Base-by-base conservation (phyloP, 1,139 yeast genomes). In the Zygosaccharomyces sapae region DNA sequence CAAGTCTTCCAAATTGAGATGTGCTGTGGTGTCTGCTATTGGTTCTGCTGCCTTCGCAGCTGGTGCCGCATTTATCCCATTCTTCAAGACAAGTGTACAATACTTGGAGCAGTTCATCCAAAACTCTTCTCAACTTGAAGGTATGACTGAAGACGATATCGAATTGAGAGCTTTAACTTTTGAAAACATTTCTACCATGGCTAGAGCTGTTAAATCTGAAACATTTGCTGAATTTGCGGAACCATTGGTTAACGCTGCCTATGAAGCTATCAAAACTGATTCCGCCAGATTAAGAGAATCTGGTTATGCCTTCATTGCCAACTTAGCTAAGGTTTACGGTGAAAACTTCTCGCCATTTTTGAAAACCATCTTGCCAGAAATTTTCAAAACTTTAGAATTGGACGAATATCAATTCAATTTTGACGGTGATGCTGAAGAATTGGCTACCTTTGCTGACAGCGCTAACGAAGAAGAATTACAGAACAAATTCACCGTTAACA, bases 31-130 rank as follows among this genome's bases (percentile, higher is more conserved):
- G 50, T 86, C 96, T 48, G 97, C 97, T 33, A 86, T 92, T 65
- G 97, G 97, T 48, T 89, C 97, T 34, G 88, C 96, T 52, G 98
- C 98, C 35, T 89, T 84, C 62, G 95, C 98, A 47, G 82, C 96
- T 45, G 96, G 97, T 68, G 83, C 83, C 61, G 78, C 85, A 36
- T 92, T 87, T 70, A 73, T 78, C 54, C 97, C 97, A 53, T 92
- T 76, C 73, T 90, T 90, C 70, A 79, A 81, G 64, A 79, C 81
- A 55, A 86, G 97, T 44, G 80, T 92, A 58, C 80, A 83, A 64
- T 79, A 77, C 55, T 77, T 92, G 58, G 95, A 86, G 69, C 92
- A 90, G 49, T 89, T 82, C 65, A 80, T 92, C 60, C 75, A 77
- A 53, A 79, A 81, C 61, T 79, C 81, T 62, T 79, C 82, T 43